Conservation (phyloP, 495 filamentous ascomycete species). For the Penicillium mononematosum region DNA sequence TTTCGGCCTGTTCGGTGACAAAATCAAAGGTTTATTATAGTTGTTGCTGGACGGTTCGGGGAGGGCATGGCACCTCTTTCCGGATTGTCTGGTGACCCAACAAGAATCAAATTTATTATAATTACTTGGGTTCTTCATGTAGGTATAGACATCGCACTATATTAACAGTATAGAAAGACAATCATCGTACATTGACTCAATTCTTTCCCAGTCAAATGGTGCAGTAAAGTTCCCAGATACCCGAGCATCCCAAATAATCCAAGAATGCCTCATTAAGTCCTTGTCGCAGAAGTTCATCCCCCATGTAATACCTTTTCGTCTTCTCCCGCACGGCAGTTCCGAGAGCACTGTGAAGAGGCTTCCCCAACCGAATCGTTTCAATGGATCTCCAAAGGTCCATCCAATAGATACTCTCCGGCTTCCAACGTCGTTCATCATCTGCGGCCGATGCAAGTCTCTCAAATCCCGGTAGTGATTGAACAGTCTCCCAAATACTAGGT, state of each 20-base stretch:
- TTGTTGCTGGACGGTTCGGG: background rate
- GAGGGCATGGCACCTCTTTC: slow-evolving; percentile 12
- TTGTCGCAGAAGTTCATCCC: slow-evolving; percentile 26
- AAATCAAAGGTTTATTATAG: background rate
- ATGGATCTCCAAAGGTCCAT: slow-evolving; percentile 19
- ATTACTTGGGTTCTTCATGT: background rate
- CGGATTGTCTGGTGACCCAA: background rate
- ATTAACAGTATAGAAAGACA: background rate
- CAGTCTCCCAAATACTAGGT: slow-evolving; percentile 15
- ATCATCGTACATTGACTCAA: background rate
- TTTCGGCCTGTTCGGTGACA: slow-evolving; percentile 2
- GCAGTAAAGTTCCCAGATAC: slow-evolving; percentile 18
- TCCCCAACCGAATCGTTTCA: slow-evolving; percentile 13
- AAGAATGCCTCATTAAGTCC: slow-evolving; percentile 25
- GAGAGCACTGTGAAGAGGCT: slow-evolving; percentile 12
- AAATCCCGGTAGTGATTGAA: slow-evolving; percentile 18
- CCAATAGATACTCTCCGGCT: slow-evolving; percentile 17
- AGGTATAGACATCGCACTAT: background rate
- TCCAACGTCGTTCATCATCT: slow-evolving; percentile 14
- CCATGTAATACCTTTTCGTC: slow-evolving; percentile 17
- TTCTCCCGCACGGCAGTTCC: slow-evolving; percentile 11
- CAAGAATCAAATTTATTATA: background rate
- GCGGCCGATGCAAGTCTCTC: slow-evolving; percentile 13
- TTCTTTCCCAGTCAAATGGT: background rate
- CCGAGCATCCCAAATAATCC: slow-evolving; percentile 20